Conservation (phyloP, 345 rosid genomes). For the Firmiana major region DNA sequence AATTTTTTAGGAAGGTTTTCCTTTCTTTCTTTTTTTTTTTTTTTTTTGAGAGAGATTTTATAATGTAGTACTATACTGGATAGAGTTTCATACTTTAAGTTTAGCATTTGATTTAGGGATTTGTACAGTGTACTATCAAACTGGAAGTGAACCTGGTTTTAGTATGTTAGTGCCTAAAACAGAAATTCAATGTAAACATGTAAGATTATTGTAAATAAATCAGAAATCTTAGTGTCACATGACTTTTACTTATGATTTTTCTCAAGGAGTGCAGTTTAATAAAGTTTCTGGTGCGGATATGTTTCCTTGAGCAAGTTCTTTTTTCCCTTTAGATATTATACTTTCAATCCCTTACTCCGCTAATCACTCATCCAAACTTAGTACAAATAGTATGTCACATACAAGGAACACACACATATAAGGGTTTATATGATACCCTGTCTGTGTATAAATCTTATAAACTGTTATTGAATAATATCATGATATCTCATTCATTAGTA, state of each 20-base stretch:
- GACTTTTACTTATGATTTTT: background rate
- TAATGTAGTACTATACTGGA: background rate
- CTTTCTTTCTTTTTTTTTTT: background rate
- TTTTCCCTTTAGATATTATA: background rate
- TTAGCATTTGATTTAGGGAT: background rate
- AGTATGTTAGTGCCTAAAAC: background rate
- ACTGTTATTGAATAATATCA: too few species aligned
- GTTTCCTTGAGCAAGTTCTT: background rate
- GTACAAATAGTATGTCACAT: too few species aligned
- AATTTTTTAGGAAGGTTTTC: background rate
- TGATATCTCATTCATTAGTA: too few species aligned
- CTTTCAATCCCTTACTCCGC: too few species aligned
- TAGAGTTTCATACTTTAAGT: background rate
- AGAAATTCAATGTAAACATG: background rate
- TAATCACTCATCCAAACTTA: too few species aligned
- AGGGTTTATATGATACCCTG: too few species aligned
- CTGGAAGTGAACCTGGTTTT: background rate
- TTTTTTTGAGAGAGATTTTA: background rate
- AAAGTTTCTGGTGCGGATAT: background rate
- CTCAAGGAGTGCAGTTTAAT: background rate
- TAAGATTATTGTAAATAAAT: background rate
- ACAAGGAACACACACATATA: too few species aligned
- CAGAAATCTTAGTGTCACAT: background rate
- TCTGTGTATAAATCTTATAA: too few species aligned
- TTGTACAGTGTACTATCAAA: background rate